Evolutionary conservation across 768 basidiomycete genomes (phyloP).

Genomic region (Chiua virens): DNA sequence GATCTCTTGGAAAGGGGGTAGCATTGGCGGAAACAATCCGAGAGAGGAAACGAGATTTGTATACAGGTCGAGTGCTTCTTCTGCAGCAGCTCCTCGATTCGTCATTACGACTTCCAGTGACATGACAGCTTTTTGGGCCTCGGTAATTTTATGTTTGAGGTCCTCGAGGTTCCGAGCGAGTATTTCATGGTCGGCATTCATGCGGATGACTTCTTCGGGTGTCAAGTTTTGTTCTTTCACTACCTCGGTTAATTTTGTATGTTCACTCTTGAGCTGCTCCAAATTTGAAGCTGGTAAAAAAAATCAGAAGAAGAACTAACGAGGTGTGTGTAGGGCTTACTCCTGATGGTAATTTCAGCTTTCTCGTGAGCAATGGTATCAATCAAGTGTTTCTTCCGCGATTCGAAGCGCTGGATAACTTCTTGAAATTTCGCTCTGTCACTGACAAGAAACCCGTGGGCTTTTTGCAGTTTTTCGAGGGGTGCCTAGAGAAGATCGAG

Average conservation of each 20-base stretch:
- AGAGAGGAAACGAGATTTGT: conserved; percentile 70
- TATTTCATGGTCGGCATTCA: conserved; percentile 88
- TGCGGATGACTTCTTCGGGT: conserved; percentile 85
- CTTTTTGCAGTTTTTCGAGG: conserved; percentile 59
- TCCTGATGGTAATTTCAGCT: conserved; percentile 55
- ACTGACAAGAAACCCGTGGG: conserved; percentile 60
- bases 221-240: conserved; percentile 88
- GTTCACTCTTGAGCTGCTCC: conserved; percentile 62
- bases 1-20: conserved; percentile 66
- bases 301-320: not conserved
- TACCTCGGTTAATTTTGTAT: conserved; percentile 57
- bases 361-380: conserved; percentile 69
- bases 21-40: conserved; percentile 73
- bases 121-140: conserved; percentile 71
- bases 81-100: conserved; percentile 75
- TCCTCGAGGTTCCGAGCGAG: conserved; percentile 73
- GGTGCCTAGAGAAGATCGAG: conserved; percentile 47
- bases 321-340: conserved; percentile 35
- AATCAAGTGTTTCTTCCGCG: conserved; percentile 63
- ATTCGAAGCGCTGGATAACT: conserved; percentile 69
- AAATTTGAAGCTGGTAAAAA: conserved; percentile 53
- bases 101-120: conserved; percentile 82
- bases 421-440: conserved; percentile 81
- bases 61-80: conserved; percentile 81
- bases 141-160: conserved; percentile 70